These are phyloP conservation scores for Nakazawaea siamensis DNA, from an alignment of 805 yeast species.

Conservation along the genomic window DNA sequence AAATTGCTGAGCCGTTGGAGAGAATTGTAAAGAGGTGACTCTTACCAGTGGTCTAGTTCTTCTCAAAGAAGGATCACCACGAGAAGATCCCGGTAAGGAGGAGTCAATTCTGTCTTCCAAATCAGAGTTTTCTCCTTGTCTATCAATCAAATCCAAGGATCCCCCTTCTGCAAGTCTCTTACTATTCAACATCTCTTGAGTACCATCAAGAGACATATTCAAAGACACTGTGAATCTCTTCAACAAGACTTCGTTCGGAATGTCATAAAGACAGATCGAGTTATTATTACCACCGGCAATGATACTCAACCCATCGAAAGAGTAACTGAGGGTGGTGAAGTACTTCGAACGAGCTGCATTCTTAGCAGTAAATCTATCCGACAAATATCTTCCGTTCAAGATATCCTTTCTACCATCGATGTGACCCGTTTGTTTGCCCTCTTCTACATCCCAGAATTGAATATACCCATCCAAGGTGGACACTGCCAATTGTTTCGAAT, in stretches of 20 bases:
- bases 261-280: constrained; percentile 85
- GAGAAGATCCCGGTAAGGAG: constrained; percentile 77
- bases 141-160: constrained; percentile 70
- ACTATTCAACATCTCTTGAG: constrained; percentile 71
- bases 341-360: constrained; percentile 79
- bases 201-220: constrained; percentile 89
- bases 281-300: constrained; percentile 94
- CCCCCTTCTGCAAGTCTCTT: constrained; percentile 84
- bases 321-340: constrained; percentile 74
- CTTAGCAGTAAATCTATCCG: constrained; percentile 74
- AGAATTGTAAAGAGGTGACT: constrained; percentile 68
- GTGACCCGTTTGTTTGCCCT: constrained; percentile 70
- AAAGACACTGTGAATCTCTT: constrained; percentile 77
- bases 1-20: constrained; percentile 86
- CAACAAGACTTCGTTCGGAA: constrained; percentile 78
- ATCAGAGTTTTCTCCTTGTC: constrained; percentile 81
- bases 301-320: constrained; percentile 81
- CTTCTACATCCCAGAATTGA: constrained; percentile 73
- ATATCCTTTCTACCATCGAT: constrained; percentile 86
- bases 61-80: constrained; percentile 72
- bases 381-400: constrained; percentile 73
- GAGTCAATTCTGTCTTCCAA: constrained; percentile 71
- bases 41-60: constrained; percentile 75
- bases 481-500: constrained; percentile 85
- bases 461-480: constrained; percentile 86